phyloP scores from a whole-genome alignment of 345 rosid species.

The Arabis alpina region DNA sequence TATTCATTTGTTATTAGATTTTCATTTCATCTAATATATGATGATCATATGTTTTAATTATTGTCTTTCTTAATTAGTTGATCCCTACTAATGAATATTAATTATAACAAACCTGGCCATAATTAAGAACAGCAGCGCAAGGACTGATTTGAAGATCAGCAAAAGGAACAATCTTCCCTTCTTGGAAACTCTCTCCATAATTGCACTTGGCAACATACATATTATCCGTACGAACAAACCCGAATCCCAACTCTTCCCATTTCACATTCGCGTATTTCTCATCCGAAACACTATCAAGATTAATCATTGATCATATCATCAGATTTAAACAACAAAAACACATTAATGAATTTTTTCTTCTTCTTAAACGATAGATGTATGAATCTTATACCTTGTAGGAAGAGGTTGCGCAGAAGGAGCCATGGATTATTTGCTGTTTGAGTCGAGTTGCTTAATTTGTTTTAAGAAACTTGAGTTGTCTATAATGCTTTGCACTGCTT shows the following conservation, averaged over 20 bases:
- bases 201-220: slow-evolving; percentile 43
- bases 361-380: neutral
- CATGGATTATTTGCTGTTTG: slow-evolving; percentile 26
- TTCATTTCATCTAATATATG: neutral
- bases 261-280: slow-evolving; percentile 42
- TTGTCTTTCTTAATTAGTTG: neutral
- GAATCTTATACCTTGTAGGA: slow-evolving; percentile 24
- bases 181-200: slow-evolving; percentile 42
- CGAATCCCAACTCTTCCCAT: slow-evolving; percentile 43
- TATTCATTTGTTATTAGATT: neutral
- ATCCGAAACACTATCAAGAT: slow-evolving; percentile 32
- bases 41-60: slow-evolving; percentile 2
- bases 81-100: neutral
- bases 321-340: neutral
- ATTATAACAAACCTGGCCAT: slow-evolving; percentile 40
- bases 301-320: slow-evolving; percentile 2
- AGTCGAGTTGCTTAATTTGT: slow-evolving; percentile 15
- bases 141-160: slow-evolving; percentile 36
- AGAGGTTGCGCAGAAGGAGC: slow-evolving; percentile 38
- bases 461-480: slow-evolving; percentile 19
- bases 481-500: slow-evolving; percentile 23
- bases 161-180: slow-evolving; percentile 44
- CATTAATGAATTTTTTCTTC: too few relatives aligned
- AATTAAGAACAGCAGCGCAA: slow-evolving; percentile 42
- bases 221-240: slow-evolving; percentile 25